These are phyloP conservation scores for Fonsecaea pugnacius DNA, from an alignment of 2,329 filamentous ascomycete species.

Conservation along the genomic window DNA sequence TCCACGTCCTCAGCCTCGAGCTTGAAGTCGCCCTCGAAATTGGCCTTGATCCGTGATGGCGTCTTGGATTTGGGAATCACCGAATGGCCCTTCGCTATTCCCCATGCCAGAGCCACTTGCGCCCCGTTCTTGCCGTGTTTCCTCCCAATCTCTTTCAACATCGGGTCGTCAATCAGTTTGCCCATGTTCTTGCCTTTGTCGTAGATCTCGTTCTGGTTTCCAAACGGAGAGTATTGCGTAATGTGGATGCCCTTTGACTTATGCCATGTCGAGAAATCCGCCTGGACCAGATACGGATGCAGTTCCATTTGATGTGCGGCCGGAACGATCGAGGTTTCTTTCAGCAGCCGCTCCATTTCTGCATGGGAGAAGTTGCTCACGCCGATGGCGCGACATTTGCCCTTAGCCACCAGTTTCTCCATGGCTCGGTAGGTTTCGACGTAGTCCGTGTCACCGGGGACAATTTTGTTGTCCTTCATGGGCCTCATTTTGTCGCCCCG, in stretches of 20 bases:
- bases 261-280: conserved; percentile 55
- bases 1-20: conserved; percentile 62
- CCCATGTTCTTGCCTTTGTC: conserved; percentile 48
- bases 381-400: conserved; percentile 57
- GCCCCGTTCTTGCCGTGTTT: conserved; percentile 57
- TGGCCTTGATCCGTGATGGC: conserved; percentile 47
- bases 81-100: conserved; percentile 55
- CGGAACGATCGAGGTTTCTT: conserved; percentile 51
- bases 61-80: conserved; percentile 56
- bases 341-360: conserved; percentile 54
- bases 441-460: conserved; percentile 53
- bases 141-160: conserved; percentile 56
- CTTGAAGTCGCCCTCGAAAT: conserved; percentile 60
- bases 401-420: conserved; percentile 48
- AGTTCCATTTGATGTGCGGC: conserved; percentile 58
- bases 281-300: conserved; percentile 60
- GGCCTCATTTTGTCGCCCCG: conserved; percentile 55
- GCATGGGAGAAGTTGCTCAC: conserved; percentile 58
- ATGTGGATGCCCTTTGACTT: conserved; percentile 57
- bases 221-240: conserved; percentile 61
- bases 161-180: conserved; percentile 58
- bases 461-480: conserved; percentile 49
- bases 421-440: conserved; percentile 59
- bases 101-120: conserved; percentile 61
- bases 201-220: conserved; percentile 60